phyloP scores from a whole-genome alignment of 306 rosid genomes.

The Malus sylvestris region DNA sequence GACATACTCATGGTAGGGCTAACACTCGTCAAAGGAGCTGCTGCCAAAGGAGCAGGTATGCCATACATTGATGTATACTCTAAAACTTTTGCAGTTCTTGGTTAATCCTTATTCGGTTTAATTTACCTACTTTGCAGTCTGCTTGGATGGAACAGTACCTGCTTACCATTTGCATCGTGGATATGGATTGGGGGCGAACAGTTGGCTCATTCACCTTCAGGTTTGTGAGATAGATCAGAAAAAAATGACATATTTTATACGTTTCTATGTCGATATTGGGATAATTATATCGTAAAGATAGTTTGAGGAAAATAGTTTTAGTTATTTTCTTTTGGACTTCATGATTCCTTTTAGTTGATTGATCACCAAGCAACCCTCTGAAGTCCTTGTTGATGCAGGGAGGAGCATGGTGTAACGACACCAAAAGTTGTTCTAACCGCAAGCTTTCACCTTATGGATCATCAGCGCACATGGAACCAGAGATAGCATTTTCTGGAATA shows the following conservation, averaged over 20 bases:
- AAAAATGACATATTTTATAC: too few relatives aligned
- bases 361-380: background rate
- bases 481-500: constrained; percentile 60
- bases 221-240: constrained; percentile 27
- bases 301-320: background rate
- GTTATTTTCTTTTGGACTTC: background rate
- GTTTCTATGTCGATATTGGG: background rate
- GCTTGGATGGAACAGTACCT: constrained; percentile 93
- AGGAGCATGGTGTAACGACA: constrained; percentile 78
- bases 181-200: constrained; percentile 68
- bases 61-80: background rate
- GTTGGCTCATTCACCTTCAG: constrained; percentile 89
- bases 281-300: too few relatives aligned
- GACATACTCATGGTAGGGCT: constrained; percentile 52
- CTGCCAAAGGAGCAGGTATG: constrained; percentile 70
- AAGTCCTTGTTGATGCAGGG: constrained; percentile 43
- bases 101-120: too few relatives aligned
- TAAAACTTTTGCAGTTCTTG: background rate
- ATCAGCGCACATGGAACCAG: constrained; percentile 54
- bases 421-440: constrained; percentile 52
- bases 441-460: constrained; percentile 57
- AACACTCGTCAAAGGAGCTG: constrained; percentile 70
- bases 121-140: constrained; percentile 37
- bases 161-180: constrained; percentile 82
- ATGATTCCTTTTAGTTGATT: background rate